These are phyloP conservation scores for Cyclostephanos tholiformis DNA, from an alignment of 108 stramenopile genomes.

Conservation along the genomic window DNA sequence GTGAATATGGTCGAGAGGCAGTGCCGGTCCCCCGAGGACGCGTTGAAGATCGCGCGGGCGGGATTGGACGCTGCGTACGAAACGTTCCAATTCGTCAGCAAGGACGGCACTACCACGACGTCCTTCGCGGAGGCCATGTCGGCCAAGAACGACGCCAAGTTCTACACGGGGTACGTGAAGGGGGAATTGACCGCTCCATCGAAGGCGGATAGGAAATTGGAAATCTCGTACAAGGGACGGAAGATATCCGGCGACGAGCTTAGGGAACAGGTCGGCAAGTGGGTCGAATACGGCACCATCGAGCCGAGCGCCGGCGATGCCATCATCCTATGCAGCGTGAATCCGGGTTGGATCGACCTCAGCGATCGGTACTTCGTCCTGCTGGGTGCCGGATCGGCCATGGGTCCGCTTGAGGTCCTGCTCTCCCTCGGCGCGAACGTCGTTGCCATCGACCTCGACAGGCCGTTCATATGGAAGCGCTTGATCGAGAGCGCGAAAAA, in stretches of 20 bases:
- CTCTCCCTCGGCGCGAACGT: slow-evolving; percentile 95
- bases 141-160: slow-evolving; percentile 68
- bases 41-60: slow-evolving; percentile 87
- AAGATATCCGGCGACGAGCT: slow-evolving; percentile 81
- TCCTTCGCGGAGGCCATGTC: slow-evolving; percentile 87
- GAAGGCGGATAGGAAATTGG: slow-evolving; percentile 49
- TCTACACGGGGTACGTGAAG: slow-evolving; percentile 84
- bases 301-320: slow-evolving; percentile 94
- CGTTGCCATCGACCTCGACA: slow-evolving; percentile 94
- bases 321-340: slow-evolving; percentile 81
- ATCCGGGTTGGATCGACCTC: slow-evolving; percentile 86
- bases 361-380: slow-evolving; percentile 93
- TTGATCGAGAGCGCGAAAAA: slow-evolving; percentile 81
- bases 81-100: slow-evolving; percentile 91
- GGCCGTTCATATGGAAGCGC: slow-evolving; percentile 89
- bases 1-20: slow-evolving; percentile 82
- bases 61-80: slow-evolving; percentile 90
- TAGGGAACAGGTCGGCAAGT: slow-evolving; percentile 82
- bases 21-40: slow-evolving; percentile 83
- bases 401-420: slow-evolving; percentile 95
- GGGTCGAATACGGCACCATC: slow-evolving; percentile 95
- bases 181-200: slow-evolving; percentile 49
- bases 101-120: slow-evolving; percentile 68
- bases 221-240: slow-evolving; percentile 93
- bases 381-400: slow-evolving; percentile 96